Evolutionary conservation across 1,284 basidiomycete genomes (phyloP).

Genomic region (Testicularia cyperi): DNA sequence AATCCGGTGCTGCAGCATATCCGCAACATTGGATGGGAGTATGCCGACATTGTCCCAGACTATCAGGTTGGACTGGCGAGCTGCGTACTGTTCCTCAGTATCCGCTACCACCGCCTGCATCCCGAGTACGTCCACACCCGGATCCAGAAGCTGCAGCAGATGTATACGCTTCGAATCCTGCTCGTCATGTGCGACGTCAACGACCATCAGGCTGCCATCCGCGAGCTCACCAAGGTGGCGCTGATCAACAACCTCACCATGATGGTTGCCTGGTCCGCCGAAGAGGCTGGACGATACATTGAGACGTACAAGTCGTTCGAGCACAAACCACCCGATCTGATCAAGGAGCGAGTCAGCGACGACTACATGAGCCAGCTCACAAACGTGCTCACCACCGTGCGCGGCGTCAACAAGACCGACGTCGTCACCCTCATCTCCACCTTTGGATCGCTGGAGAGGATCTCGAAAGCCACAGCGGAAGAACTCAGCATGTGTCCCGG

Average conservation of each 20-base stretch:
- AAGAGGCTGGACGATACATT: slow-evolving; percentile 90
- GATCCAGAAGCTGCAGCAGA: slow-evolving; percentile 78
- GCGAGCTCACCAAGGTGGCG: slow-evolving; percentile 79
- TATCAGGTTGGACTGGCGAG: slow-evolving; percentile 54
- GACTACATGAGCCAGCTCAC: slow-evolving; percentile 80
- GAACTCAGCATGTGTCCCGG: slow-evolving; percentile 82
- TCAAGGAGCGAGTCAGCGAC: slow-evolving; percentile 89
- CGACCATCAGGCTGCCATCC: slow-evolving; percentile 84
- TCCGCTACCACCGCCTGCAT: slow-evolving; percentile 92
- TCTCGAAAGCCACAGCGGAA: slow-evolving; percentile 64
- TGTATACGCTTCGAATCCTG: slow-evolving; percentile 82
- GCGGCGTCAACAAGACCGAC: slow-evolving; percentile 95
- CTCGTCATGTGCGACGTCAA: slow-evolving; percentile 87
- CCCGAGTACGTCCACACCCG: slow-evolving; percentile 94
- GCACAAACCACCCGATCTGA: slow-evolving; percentile 85
- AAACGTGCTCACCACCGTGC: slow-evolving; percentile 82
- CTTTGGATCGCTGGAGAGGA: slow-evolving; percentile 14
- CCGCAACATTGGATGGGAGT: slow-evolving; percentile 87
- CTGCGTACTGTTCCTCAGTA: slow-evolving; percentile 64
- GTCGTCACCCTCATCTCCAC: slow-evolving; percentile 77
- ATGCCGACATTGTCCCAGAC: slow-evolving; percentile 87
- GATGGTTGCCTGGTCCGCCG: slow-evolving; percentile 81
- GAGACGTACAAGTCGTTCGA: slow-evolving; percentile 90
- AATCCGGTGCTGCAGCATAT: slow-evolving; percentile 85
- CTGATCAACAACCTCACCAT: slow-evolving; percentile 89